Evolutionary conservation across 2,329 filamentous ascomycete genomes (phyloP).

Genomic region (Claviceps paspali): DNA sequence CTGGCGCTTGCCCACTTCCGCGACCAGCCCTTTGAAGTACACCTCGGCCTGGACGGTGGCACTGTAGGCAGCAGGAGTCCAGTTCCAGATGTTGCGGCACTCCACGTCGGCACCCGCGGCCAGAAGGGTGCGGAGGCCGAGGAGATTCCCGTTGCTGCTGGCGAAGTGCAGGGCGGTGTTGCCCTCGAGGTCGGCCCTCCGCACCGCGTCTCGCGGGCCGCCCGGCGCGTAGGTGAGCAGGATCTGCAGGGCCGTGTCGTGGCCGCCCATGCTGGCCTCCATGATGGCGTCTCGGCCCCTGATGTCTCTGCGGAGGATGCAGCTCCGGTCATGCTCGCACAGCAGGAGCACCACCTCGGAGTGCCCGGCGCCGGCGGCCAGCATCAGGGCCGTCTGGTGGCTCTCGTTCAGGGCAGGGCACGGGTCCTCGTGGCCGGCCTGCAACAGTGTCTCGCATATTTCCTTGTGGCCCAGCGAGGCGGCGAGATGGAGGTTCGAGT

Average conservation of each 20-base stretch:
- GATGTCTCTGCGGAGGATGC: slow-evolving; percentile 50
- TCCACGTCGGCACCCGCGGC: slow-evolving; percentile 64
- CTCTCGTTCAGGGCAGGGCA: slow-evolving; percentile 64
- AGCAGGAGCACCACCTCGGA: slow-evolving; percentile 61
- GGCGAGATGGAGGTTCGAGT: slow-evolving; percentile 73
- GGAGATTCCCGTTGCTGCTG: slow-evolving; percentile 63
- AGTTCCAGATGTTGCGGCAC: slow-evolving; percentile 58
- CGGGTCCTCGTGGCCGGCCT: slow-evolving; percentile 58
- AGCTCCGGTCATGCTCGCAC: slow-evolving; percentile 44
- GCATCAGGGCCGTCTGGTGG: slow-evolving; percentile 68
- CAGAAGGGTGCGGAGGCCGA: slow-evolving; percentile 61
- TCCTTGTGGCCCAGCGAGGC: slow-evolving; percentile 55
- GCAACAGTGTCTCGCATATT: slow-evolving; percentile 55
- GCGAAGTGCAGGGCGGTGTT: slow-evolving; percentile 83
- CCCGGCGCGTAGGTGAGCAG: slow-evolving; percentile 44
- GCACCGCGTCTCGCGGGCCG: slow-evolving; percentile 38
- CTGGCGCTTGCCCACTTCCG: slow-evolving; percentile 49
- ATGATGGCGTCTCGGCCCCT: slow-evolving; percentile 58
- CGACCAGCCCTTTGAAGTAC: slow-evolving; percentile 64
- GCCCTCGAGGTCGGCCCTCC: slow-evolving; percentile 51
- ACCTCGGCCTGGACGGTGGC: slow-evolving; percentile 72
- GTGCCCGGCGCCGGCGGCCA: slow-evolving; percentile 55
- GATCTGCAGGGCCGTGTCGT: slow-evolving; percentile 50
- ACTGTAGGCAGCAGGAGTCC: slow-evolving; percentile 73
- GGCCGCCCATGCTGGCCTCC: slow-evolving; percentile 44